Evolutionary conservation across 192 early-diverging fungal genomes (phyloP).

Genomic region (Coemansia brasiliensis): DNA sequence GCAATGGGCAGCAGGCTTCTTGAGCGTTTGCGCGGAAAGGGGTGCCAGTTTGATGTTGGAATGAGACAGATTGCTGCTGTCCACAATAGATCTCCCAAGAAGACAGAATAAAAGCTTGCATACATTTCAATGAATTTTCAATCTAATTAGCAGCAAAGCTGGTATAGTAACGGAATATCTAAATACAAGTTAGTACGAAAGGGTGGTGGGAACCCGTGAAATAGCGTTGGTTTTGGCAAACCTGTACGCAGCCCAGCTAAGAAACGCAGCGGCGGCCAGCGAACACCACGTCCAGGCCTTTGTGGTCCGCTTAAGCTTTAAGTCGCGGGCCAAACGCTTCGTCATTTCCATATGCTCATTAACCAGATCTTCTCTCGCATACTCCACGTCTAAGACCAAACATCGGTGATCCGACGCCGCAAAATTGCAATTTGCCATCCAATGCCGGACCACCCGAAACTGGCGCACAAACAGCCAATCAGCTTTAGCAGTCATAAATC

Average conservation of each 20-base stretch:
- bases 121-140: too few species aligned
- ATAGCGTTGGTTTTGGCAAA: constrained; percentile 16
- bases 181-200: not conserved
- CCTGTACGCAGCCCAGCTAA: constrained; percentile 31
- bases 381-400: constrained; percentile 59
- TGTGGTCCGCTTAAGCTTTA: constrained; percentile 18
- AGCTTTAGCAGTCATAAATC: constrained; percentile 68
- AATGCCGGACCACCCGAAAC: constrained; percentile 52
- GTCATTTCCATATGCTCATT: constrained; percentile 29
- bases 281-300: constrained; percentile 43
- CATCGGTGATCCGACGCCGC: constrained; percentile 70
- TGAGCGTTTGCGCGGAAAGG: constrained; percentile 61
- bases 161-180: too few species aligned
- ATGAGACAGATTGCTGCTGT: constrained; percentile 4
- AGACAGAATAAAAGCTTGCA: constrained; percentile 4
- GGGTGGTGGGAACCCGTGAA: constrained; percentile 5
- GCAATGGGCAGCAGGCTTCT: constrained; percentile 77
- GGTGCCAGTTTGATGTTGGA: constrained; percentile 58
- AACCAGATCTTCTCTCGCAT: constrained; percentile 34
- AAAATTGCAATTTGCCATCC: constrained; percentile 68
- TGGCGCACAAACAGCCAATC: constrained; percentile 71
- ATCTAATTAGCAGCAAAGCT: too few species aligned
- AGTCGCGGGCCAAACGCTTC: constrained; percentile 20
- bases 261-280: constrained; percentile 19
- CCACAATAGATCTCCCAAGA: not conserved